A percentile compares a stretch with the other conserved stretches of the same genome.
These are phyloP conservation scores for Claviceps africana DNA, from an alignment of 2,329 filamentous ascomycete species.

Conservation along the genomic window DNA sequence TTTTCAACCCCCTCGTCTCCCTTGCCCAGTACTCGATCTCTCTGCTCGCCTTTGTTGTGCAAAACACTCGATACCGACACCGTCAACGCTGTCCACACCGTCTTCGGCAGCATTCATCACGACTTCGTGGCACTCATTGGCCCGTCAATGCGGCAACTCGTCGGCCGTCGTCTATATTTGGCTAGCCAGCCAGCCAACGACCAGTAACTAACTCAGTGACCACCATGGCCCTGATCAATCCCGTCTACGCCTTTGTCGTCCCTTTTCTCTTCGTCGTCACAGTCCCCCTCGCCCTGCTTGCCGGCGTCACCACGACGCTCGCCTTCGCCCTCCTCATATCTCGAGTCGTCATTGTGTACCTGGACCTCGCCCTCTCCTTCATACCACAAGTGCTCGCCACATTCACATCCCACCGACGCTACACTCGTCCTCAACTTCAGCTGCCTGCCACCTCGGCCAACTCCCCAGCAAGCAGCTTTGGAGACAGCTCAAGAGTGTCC, in stretches of 20 bases:
- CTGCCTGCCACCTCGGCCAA: slow-evolving; percentile 7
- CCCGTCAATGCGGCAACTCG: not conserved
- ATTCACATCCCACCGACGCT: slow-evolving; percentile 18
- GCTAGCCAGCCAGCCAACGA: not conserved
- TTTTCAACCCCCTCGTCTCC: too few relatives aligned
- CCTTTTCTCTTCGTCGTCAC: slow-evolving; percentile 50
- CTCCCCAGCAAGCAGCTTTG: slow-evolving; percentile 9
- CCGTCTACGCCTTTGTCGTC: slow-evolving; percentile 41
- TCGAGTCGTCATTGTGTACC: slow-evolving; percentile 46
- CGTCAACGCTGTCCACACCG: too few relatives aligned
- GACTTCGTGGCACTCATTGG: not conserved
- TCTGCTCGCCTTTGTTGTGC: not conserved
- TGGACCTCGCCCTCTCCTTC: slow-evolving; percentile 46
- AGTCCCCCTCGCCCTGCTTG: slow-evolving; percentile 48
- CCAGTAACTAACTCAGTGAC: not conserved
- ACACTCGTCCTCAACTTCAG: not conserved
- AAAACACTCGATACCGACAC: too few relatives aligned
- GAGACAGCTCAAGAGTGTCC: slow-evolving; percentile 7
- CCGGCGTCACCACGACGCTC: slow-evolving; percentile 47
- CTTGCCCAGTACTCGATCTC: not conserved
- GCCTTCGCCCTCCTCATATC: slow-evolving; percentile 48
- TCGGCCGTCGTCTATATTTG: not conserved
- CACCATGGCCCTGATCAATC: slow-evolving; percentile 39
- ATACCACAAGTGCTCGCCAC: slow-evolving; percentile 40
- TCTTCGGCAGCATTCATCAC: too few relatives aligned